Evolutionary conservation across 371 early-diverging fungal genomes (phyloP), one percentile per base, ranked within the genome.

Genomic region (Umbelopsis sp.): DNA sequence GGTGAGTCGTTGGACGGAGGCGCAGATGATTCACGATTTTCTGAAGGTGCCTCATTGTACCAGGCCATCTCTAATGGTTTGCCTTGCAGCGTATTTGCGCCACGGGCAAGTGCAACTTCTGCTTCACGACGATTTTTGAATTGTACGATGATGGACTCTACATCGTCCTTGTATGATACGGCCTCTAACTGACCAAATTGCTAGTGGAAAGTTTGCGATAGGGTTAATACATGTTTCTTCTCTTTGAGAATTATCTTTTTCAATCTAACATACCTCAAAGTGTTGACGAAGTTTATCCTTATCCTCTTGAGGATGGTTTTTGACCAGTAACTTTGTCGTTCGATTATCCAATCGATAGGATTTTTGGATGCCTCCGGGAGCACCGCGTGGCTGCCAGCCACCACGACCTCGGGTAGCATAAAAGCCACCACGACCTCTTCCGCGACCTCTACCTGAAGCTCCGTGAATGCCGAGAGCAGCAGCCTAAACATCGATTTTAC

Each of bases 291-390:
- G 76, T 16, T 70, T 66, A n/a, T 80, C 80, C 45, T 74, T 80
- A n/a, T 78, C 66, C 3, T 74, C 76, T 64, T 78, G 69, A 25
- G 87, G 82, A 7, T 87, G 74, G 44, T 84, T 81, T 35, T 84
- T 83, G 20, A 91, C 76, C 44, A 82, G 66, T 38, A 93, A 65
- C 70, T 87, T 90, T 9, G 88, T 89, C 3, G 92, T 84, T 12
- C 93, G 86, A 63, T 91, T 89, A 72, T 93, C 93, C 44, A 93
- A 67, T 24, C 66, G 69, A 35, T 67, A 71, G 24, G 71, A 64
- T 50, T 65, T 76, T 74, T 57, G 57, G 18, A 74, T 71, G n/a
- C 67, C 57, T 50, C 82, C 72, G 11, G 83, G 76, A 10, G 88
- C 86, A 29, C 88, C 86, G 48, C 88, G 80, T 45, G 79, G 75